Percentiles rank a stretch among this genome's conserved stretches.
Conservation (phyloP, 1,284 basidiomycete species). For the Laetiporus sulphureus region DNA sequence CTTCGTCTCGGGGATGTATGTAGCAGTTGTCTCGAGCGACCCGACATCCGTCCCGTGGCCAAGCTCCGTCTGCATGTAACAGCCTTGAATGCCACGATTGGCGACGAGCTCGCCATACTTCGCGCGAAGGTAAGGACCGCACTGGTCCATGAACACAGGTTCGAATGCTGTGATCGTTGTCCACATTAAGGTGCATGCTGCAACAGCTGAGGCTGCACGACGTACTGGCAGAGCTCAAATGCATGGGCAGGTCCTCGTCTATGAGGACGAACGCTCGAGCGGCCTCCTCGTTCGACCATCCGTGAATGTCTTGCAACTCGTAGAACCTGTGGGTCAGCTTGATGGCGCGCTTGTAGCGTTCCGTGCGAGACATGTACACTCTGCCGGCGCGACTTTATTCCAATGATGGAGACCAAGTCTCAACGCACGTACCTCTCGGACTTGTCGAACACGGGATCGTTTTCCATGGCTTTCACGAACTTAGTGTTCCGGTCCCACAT, state of each 20-base stretch:
- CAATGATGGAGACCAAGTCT: not conserved
- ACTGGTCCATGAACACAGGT: constrained; percentile 60
- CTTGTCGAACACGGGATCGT: constrained; percentile 64
- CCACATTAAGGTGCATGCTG: constrained; percentile 6
- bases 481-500: constrained; percentile 43
- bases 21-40: constrained; percentile 72
- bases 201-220: constrained; percentile 5
- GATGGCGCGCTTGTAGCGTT: constrained; percentile 43
- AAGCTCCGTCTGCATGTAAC: constrained; percentile 70
- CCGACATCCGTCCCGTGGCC: constrained; percentile 74
- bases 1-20: constrained; percentile 58
- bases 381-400: constrained; percentile 23
- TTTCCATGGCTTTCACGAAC: constrained; percentile 43
- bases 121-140: constrained; percentile 39
- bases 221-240: constrained; percentile 54
- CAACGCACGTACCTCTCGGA: constrained; percentile 35
- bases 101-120: constrained; percentile 44
- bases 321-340: constrained; percentile 47
- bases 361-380: constrained; percentile 43
- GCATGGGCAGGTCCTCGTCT: constrained; percentile 47
- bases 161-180: constrained; percentile 43
- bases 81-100: constrained; percentile 55
- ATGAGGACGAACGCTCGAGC: constrained; percentile 36
- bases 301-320: constrained; percentile 46
- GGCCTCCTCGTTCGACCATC: constrained; percentile 46